A percentile compares a stretch with the other conserved stretches of the same genome.
These are phyloP conservation scores for Apiosordaria backusii DNA, from an alignment of 495 filamentous ascomycete genomes.

Conservation along the genomic window DNA sequence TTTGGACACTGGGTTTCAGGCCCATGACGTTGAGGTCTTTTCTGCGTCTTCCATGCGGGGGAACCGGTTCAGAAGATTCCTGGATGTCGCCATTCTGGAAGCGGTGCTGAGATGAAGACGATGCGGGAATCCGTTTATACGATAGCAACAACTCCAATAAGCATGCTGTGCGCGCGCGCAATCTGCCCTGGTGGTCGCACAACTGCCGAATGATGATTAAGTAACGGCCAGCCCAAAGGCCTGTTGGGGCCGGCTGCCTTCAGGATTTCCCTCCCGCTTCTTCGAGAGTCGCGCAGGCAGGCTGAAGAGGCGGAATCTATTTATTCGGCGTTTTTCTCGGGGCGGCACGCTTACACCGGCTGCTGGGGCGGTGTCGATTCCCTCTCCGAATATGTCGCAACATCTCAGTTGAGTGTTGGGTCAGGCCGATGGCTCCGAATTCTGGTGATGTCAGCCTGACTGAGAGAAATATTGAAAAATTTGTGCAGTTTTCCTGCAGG, in stretches of 20 bases:
- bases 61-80: not conserved
- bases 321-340: not conserved
- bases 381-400: not conserved
- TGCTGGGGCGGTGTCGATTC: not conserved
- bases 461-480: not conserved
- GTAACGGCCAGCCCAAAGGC: not conserved
- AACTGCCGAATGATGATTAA: not conserved
- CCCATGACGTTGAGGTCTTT: not conserved
- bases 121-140: not conserved
- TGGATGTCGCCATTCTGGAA: slow-evolving; percentile 9
- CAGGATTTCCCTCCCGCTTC: not conserved
- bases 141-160: slow-evolving; percentile 3
- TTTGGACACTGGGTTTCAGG: slow-evolving; percentile 16
- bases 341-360: no score
- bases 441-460: slow-evolving; percentile 2
- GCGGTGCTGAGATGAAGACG: not conserved
- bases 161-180: not conserved
- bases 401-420: not conserved
- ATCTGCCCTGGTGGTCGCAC: not conserved
- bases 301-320: not conserved
- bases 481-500: not conserved
- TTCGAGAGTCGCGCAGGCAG: not conserved
- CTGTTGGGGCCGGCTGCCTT: not conserved
- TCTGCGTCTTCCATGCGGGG: not conserved
- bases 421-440: no score